Evolutionary conservation across 495 filamentous ascomycete genomes (phyloP).

Genomic region (Penicillium manginii): DNA sequence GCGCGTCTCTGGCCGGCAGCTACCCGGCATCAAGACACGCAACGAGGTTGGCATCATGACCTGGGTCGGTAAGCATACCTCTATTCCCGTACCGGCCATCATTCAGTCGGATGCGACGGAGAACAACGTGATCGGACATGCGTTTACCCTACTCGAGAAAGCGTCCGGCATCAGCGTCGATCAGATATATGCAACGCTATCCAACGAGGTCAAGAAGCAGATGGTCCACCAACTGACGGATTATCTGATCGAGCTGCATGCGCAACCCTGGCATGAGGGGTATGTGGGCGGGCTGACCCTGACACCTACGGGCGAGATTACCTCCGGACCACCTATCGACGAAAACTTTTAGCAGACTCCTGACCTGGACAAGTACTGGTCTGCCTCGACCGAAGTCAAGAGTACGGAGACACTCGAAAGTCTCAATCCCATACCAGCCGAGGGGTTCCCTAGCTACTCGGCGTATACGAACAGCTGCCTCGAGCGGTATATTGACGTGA

Average conservation of each 20-base stretch:
- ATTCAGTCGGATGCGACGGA: conserved; percentile 28
- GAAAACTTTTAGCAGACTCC: too few relatives aligned
- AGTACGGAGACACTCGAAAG: too few relatives aligned
- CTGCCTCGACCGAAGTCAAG: too few relatives aligned
- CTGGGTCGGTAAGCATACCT: conserved; percentile 25
- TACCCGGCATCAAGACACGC: conserved; percentile 37
- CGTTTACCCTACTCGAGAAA: conserved; percentile 35
- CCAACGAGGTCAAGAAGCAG: conserved; percentile 8
- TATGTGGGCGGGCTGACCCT: conserved; percentile 26
- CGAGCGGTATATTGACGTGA: too few relatives aligned
- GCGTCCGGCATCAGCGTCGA: conserved; percentile 27
- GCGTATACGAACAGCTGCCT: too few relatives aligned
- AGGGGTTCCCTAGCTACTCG: too few relatives aligned
- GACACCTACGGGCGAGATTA: conserved; percentile 7
- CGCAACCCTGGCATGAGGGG: conserved; percentile 19
- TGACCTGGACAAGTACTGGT: too few relatives aligned
- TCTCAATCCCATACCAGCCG: too few relatives aligned
- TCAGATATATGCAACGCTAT: conserved; percentile 30
- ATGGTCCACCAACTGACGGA: conserved; percentile 34
- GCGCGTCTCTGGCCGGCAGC: conserved; percentile 35
- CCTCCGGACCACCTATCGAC: too few relatives aligned
- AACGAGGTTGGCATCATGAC: conserved; percentile 41
- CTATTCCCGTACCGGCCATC: too few relatives aligned
- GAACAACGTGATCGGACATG: conserved; percentile 34
- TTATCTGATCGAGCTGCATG: conserved; percentile 34